Conservation (phyloP, 345 rosid genomes). For the Eucalyptus marginata region DNA sequence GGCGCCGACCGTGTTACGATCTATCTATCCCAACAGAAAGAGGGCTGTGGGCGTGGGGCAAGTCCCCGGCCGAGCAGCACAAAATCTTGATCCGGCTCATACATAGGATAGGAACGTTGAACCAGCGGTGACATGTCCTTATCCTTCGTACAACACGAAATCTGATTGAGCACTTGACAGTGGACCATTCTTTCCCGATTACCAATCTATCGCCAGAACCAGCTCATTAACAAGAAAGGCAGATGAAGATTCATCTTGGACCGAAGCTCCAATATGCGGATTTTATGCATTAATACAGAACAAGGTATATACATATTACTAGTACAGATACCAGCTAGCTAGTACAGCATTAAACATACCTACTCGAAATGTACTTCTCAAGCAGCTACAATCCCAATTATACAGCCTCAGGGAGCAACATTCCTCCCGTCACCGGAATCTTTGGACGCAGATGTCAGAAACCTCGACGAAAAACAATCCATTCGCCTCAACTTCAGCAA, state of each 20-base stretch:
- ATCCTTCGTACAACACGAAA: background rate
- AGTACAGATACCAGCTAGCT: background rate
- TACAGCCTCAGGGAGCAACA: background rate
- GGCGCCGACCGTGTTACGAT: fast-evolving
- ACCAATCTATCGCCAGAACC: background rate
- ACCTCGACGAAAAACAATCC: constrained; percentile 15
- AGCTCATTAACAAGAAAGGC: background rate
- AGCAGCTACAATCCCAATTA: background rate
- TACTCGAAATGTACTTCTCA: background rate
- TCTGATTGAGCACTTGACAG: background rate
- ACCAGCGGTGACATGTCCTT: background rate
- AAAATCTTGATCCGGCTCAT: background rate
- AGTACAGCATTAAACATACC: background rate
- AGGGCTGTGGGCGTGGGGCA: background rate
- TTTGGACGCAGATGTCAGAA: background rate
- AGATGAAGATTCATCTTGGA: background rate
- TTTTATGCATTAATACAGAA: background rate
- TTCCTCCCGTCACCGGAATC: background rate
- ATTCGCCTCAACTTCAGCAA: constrained; percentile 53
- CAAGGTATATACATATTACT: background rate
- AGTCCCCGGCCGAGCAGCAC: background rate
- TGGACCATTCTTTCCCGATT: background rate
- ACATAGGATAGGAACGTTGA: background rate
- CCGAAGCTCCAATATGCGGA: background rate
- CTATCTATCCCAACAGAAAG: background rate